phyloP scores from a whole-genome alignment of 2,329 filamentous ascomycete species.

The Beauveria australis region DNA sequence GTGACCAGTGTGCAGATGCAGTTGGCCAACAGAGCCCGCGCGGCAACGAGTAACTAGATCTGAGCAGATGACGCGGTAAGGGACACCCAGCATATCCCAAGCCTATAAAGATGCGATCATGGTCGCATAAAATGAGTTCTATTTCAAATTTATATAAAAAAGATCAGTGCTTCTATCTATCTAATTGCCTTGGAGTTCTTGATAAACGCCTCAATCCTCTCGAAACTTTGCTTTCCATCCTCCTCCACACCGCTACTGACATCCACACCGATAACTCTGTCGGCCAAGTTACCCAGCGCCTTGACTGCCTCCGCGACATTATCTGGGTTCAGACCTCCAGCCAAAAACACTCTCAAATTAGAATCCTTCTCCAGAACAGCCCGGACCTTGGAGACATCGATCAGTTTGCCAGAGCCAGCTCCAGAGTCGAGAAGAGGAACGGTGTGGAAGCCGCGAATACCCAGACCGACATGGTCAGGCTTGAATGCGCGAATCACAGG shows the following conservation, averaged over 20 bases:
- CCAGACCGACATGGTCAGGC: conserved; percentile 64
- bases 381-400: conserved; percentile 66
- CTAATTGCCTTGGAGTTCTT: conserved; percentile 58
- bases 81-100: not conserved
- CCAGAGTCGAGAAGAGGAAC: conserved; percentile 83
- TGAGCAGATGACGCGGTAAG: too few relatives aligned
- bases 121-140: not conserved
- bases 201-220: conserved; percentile 76
- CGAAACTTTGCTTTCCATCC: conserved; percentile 68
- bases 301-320: conserved; percentile 65
- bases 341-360: conserved; percentile 69
- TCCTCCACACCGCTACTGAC: conserved; percentile 91
- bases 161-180: conserved; percentile 20
- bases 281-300: conserved; percentile 50
- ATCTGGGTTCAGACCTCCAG: conserved; percentile 72
- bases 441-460: conserved; percentile 70
- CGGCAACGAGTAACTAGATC: not conserved
- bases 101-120: not conserved
- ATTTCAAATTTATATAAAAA: not conserved
- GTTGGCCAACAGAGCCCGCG: not conserved
- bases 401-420: conserved; percentile 68
- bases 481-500: conserved; percentile 84
- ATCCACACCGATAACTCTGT: conserved; percentile 73
- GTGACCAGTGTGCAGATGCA: not conserved
- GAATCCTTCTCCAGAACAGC: conserved; percentile 56